A percentile compares a stretch with the other conserved stretches of the same genome.
Evolutionary conservation across 2,329 filamentous ascomycete genomes (phyloP).

Genomic region (Fusarium robinianum): DNA sequence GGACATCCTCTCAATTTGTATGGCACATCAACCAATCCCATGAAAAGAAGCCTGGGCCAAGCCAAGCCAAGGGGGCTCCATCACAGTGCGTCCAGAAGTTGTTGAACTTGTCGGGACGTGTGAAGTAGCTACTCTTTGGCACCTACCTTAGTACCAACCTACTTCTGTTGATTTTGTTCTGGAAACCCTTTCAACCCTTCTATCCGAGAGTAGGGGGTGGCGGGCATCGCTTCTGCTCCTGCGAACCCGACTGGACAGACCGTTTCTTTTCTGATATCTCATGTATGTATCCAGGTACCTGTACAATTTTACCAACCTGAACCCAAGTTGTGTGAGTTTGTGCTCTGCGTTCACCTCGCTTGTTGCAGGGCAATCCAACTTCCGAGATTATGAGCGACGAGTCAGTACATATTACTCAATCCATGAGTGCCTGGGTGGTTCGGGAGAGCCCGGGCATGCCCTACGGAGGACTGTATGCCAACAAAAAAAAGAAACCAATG

Average conservation of each 20-base stretch:
- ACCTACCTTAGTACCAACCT: too few relatives aligned
- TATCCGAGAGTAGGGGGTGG: slow-evolving; percentile 19
- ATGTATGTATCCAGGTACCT: too few relatives aligned
- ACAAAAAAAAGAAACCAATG: too few relatives aligned
- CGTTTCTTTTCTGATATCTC: too few relatives aligned
- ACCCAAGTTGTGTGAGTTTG: slow-evolving; percentile 11
- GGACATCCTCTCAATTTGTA: too few relatives aligned
- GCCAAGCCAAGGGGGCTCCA: not conserved
- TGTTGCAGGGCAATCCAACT: slow-evolving; percentile 23
- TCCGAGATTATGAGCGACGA: slow-evolving; percentile 24
- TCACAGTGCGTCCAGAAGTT: not conserved
- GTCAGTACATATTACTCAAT: slow-evolving; percentile 17
- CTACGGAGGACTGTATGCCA: too few relatives aligned
- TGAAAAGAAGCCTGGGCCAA: not conserved
- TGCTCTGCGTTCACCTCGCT: slow-evolving; percentile 22
- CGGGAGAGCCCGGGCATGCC: slow-evolving; percentile 26
- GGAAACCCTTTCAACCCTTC: slow-evolving; percentile 28
- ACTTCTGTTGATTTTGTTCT: slow-evolving; percentile 24
- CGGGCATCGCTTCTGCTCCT: too few relatives aligned
- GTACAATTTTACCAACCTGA: too few relatives aligned
- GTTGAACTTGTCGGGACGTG: too few relatives aligned
- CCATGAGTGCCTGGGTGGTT: too few relatives aligned
- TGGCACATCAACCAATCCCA: slow-evolving; percentile 27
- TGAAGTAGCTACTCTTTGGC: too few relatives aligned
- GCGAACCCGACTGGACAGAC: too few relatives aligned